Conservation (phyloP, 306 rosid genomes). For the Myrica gale region DNA sequence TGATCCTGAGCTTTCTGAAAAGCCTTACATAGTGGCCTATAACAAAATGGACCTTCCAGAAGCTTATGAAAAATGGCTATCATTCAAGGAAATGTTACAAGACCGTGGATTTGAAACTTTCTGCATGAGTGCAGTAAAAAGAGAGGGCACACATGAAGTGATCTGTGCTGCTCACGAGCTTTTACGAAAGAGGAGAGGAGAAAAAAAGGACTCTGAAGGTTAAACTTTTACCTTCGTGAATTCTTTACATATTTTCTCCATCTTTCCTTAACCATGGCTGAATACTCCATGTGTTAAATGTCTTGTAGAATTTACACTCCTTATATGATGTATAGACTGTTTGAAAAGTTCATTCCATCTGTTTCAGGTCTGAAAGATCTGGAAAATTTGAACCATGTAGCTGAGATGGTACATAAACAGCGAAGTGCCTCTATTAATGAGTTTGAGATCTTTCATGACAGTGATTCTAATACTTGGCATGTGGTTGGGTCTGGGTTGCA, state of each 20-base stretch:
- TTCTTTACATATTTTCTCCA: conserved; percentile 10
- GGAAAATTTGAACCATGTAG: conserved; percentile 62
- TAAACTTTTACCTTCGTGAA: conserved; percentile 14
- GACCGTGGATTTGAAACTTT: conserved; percentile 67
- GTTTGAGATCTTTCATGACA: conserved; percentile 72
- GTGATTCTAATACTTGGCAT: conserved; percentile 57
- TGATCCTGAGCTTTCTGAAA: conserved; percentile 88
- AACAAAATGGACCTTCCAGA: conserved; percentile 99
- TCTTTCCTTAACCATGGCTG: conserved; percentile 3
- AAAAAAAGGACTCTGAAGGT: conserved; percentile 57
- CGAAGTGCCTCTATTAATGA: conserved; percentile 76
- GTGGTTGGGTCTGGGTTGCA: conserved; percentile 84
- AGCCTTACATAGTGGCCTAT: conserved; percentile 80
- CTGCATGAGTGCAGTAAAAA: conserved; percentile 81
- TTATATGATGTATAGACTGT: background rate
- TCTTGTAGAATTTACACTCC: conserved; percentile 5
- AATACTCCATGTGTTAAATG: conserved; percentile 9
- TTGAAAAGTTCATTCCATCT: conserved; percentile 29
- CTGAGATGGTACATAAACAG: conserved; percentile 61
- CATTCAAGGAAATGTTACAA: conserved; percentile 66
- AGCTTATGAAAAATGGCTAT: conserved; percentile 75
- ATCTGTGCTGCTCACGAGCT: conserved; percentile 68
- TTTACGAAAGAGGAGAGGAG: conserved; percentile 51
- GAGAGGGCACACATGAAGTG: conserved; percentile 78
- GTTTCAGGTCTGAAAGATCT: conserved; percentile 50